These are phyloP conservation scores for Telopea speciosissima DNA, from an alignment of 177 flowering plant genomes.

Conservation along the genomic window DNA sequence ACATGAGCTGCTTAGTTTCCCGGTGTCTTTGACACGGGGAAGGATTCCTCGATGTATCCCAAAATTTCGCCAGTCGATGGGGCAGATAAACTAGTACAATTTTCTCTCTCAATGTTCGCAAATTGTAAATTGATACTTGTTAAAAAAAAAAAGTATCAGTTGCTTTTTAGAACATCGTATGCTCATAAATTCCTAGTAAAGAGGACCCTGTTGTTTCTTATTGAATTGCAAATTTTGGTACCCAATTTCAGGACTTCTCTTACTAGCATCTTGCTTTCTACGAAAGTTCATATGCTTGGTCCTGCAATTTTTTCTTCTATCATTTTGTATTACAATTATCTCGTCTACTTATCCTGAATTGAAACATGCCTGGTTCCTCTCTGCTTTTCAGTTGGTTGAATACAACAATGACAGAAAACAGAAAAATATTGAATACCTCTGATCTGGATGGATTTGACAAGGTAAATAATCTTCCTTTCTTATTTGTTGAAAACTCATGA, in stretches of 20 bases:
- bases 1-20: too few relatives aligned
- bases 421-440: slow-evolving; percentile 59
- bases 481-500: background rate
- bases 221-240: background rate
- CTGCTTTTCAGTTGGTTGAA: slow-evolving; percentile 49
- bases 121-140: too few relatives aligned
- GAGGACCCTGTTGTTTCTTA: background rate
- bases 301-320: background rate
- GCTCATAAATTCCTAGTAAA: too few relatives aligned
- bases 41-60: too few relatives aligned
- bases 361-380: background rate
- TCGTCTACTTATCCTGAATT: background rate
- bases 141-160: too few relatives aligned
- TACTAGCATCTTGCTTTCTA: background rate
- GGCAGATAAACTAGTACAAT: too few relatives aligned
- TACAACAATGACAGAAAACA: slow-evolving; percentile 91
- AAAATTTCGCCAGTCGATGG: too few relatives aligned
- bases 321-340: background rate
- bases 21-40: too few relatives aligned
- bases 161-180: too few relatives aligned
- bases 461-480: slow-evolving; percentile 34
- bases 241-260: background rate
- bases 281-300: background rate
- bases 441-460: slow-evolving; percentile 97
- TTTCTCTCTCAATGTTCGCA: too few relatives aligned